A percentile compares a stretch with the other conserved stretches of the same genome.
phyloP scores from a whole-genome alignment of 2,329 filamentous ascomycete species.

The Aspergillus bombycis region DNA sequence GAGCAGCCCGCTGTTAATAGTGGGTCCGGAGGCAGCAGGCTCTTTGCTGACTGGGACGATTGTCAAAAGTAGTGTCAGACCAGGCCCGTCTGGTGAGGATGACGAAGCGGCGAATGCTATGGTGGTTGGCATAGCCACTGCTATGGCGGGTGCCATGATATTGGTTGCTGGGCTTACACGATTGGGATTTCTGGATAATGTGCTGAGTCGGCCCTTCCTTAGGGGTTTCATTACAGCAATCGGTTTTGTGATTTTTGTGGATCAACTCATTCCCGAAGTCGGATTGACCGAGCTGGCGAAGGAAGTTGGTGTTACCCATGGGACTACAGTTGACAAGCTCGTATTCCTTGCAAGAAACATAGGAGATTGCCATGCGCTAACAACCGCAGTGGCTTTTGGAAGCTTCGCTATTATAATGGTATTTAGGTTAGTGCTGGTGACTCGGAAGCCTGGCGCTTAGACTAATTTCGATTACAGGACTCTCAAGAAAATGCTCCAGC shows the following conservation, averaged over 20 bases:
- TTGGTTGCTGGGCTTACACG: slow-evolving; percentile 83
- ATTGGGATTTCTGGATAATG: slow-evolving; percentile 90
- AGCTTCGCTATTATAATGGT: slow-evolving; percentile 90
- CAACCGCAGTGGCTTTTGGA: slow-evolving; percentile 72
- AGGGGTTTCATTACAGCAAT: slow-evolving; percentile 97
- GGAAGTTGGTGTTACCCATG: slow-evolving; percentile 68
- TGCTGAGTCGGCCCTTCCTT: slow-evolving; percentile 88
- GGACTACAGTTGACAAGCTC: slow-evolving; percentile 84
- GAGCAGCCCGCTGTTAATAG: slow-evolving; percentile 88
- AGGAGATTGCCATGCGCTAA: slow-evolving; percentile 70
- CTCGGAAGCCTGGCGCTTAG: background rate
- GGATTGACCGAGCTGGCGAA: slow-evolving; percentile 72
- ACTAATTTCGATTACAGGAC: slow-evolving; percentile 57
- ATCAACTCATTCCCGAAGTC: slow-evolving; percentile 89
- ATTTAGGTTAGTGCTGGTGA: slow-evolving; percentile 63
- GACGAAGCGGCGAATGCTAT: slow-evolving; percentile 74
- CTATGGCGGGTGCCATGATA: slow-evolving; percentile 84
- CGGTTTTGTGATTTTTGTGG: slow-evolving; percentile 92
- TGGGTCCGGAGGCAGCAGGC: slow-evolving; percentile 92
- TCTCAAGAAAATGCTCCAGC: slow-evolving; percentile 78
- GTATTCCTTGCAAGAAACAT: slow-evolving; percentile 74
- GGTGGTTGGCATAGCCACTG: slow-evolving; percentile 85
- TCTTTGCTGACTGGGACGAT: slow-evolving; percentile 88
- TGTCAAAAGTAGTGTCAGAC: slow-evolving; percentile 74
- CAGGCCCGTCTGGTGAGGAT: slow-evolving; percentile 65